phyloP scores from a whole-genome alignment of 371 early-diverging fungal species.

The Nematocida ausubeli region DNA sequence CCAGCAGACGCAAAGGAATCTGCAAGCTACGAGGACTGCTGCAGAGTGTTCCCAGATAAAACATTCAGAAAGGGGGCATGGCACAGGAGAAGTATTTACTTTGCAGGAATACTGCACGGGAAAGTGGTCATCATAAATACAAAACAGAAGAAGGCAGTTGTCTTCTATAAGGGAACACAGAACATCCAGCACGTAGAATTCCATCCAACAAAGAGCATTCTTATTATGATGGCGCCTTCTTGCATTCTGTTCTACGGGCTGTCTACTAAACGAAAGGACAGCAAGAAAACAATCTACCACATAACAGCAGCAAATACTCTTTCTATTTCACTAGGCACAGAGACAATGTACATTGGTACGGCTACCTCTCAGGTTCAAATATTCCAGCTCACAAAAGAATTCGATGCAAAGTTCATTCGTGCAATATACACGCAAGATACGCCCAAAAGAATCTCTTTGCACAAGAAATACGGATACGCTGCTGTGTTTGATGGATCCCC shows the following conservation, averaged over 20 bases:
- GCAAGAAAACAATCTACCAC: slow-evolving; percentile 45
- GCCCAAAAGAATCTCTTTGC: slow-evolving; percentile 26
- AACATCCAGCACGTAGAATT: slow-evolving; percentile 56
- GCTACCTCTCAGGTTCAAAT: slow-evolving; percentile 49
- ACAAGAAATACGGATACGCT: slow-evolving; percentile 47
- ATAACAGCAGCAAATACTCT: slow-evolving; percentile 40
- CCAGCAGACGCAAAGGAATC: neutral
- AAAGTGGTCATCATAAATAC: slow-evolving; percentile 46
- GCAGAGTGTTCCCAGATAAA: slow-evolving; percentile 34
- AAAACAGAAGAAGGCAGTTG: slow-evolving; percentile 46
- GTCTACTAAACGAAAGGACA: slow-evolving; percentile 24
- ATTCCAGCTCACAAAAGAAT: slow-evolving; percentile 15
- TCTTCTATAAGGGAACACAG: slow-evolving; percentile 53
- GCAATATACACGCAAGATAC: slow-evolving; percentile 26
- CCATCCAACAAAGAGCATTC: slow-evolving; percentile 43
- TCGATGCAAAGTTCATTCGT: slow-evolving; percentile 25
- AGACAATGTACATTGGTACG: slow-evolving; percentile 35
- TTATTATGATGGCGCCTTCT: slow-evolving; percentile 42
- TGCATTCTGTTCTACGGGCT: slow-evolving; percentile 47
- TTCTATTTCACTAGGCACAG: neutral
- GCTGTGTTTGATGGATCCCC: slow-evolving; percentile 43
- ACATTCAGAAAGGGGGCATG: slow-evolving; percentile 52
- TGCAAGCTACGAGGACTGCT: neutral
- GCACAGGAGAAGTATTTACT: slow-evolving; percentile 37
- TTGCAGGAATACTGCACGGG: slow-evolving; percentile 49